phyloP scores from a whole-genome alignment of 176 grass and related monocot genomes.

The Triticum urartu region DNA sequence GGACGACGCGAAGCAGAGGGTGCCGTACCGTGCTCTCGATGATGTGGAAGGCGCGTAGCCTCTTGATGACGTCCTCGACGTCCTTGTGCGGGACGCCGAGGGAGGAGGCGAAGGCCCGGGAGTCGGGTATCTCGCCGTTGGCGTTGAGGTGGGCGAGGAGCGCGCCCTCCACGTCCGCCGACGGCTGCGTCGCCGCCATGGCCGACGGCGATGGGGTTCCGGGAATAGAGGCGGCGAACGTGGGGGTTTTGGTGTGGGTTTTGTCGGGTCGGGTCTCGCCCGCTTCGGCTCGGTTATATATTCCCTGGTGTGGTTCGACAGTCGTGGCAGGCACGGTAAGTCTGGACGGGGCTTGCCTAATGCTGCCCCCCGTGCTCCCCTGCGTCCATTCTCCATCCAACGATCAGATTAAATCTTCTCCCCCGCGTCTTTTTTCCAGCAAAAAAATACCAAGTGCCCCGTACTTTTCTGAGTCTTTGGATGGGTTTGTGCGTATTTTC shows the following conservation, averaged over 20 bases:
- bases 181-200: slow-evolving; percentile 18
- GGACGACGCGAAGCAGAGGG: too few species aligned
- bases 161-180: slow-evolving; percentile 51
- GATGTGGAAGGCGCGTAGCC: slow-evolving; percentile 79
- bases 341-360: too few species aligned
- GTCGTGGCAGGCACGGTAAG: too few species aligned
- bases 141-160: slow-evolving; percentile 69
- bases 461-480: too few species aligned
- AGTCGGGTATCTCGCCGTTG: slow-evolving; percentile 56
- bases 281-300: too few species aligned
- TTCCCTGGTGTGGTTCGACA: too few species aligned
- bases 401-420: too few species aligned
- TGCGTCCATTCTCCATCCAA: too few species aligned
- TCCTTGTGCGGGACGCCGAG: slow-evolving; percentile 62
- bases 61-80: slow-evolving; percentile 82
- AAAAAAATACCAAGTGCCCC: too few species aligned
- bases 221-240: not conserved
- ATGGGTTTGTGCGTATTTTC: too few species aligned
- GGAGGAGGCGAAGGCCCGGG: slow-evolving; percentile 64
- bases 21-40: slow-evolving; percentile 42
- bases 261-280: not conserved
- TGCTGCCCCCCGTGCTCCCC: too few species aligned
- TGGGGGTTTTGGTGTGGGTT: not conserved
- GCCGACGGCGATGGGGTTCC: not conserved
- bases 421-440: too few species aligned